Conservation (phyloP, 2,329 filamentous ascomycete genomes). For the Sporothrix euskadiensis region DNA sequence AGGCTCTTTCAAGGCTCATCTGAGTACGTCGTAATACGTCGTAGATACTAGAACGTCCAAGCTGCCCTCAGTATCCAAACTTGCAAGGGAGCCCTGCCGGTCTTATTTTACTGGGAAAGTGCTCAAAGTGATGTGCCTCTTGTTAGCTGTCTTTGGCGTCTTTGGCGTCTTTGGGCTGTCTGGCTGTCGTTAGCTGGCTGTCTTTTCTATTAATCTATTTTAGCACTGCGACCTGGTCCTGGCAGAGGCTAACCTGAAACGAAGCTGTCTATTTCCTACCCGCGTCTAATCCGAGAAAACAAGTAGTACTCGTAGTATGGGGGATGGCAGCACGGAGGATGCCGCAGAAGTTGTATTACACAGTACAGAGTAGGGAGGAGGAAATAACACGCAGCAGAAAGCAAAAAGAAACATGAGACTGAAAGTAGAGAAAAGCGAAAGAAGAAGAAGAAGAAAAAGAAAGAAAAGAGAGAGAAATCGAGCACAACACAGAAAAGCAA, state of each 20-base stretch:
- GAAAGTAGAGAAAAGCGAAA: background rate
- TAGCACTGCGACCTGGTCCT: constrained; percentile 13
- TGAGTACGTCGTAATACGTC: background rate
- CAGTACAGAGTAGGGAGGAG: background rate
- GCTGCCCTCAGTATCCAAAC: background rate
- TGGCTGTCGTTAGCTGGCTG: background rate
- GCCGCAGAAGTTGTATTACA: background rate
- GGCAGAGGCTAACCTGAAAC: constrained; percentile 20
- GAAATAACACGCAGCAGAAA: background rate
- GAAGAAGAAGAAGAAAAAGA: background rate
- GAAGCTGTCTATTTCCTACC: constrained; percentile 18
- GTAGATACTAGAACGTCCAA: background rate
- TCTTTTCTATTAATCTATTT: constrained; percentile 15
- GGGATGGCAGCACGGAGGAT: background rate
- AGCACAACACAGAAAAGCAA: background rate
- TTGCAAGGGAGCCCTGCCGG: background rate
- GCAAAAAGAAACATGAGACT: background rate
- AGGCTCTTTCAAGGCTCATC: background rate
- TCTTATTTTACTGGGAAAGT: constrained; percentile 14
- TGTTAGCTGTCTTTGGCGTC: too few species aligned
- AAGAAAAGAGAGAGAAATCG: background rate
- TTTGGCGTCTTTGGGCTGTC: background rate
- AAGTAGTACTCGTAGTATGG: background rate
- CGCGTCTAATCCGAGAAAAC: background rate
- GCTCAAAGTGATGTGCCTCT: background rate